These are phyloP conservation scores for sunflower (Helianthus annuus) DNA, from an alignment of 129 eudicot species.

Conservation along the genomic window DNA sequence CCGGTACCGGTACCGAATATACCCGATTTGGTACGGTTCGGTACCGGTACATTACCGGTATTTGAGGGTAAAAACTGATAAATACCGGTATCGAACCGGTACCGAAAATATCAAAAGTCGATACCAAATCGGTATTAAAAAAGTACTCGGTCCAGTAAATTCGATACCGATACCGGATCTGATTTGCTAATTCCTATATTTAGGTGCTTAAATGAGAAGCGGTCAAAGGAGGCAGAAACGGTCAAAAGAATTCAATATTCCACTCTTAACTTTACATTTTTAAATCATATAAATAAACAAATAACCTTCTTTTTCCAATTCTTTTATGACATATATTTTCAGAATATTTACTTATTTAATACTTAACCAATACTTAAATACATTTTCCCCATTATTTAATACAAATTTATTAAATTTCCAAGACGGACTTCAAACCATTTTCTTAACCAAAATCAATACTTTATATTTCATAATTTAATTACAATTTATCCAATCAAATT, in stretches of 20 bases:
- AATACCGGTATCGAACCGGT: too few species aligned
- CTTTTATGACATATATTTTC: constrained; percentile 16
- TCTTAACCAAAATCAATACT: constrained; percentile 85
- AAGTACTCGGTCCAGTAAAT: too few species aligned
- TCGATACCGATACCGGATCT: too few species aligned
- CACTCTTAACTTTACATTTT: constrained; percentile 50
- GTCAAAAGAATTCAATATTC: constrained; percentile 41
- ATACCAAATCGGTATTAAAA: too few species aligned
- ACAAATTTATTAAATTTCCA: constrained; percentile 22
- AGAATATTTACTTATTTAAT: constrained; percentile 26
- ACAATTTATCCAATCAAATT: constrained; percentile 22
- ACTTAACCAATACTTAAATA: constrained; percentile 27
- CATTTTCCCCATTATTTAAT: constrained; percentile 32
- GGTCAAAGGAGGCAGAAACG: constrained; percentile 46
- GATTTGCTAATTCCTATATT: too few species aligned
- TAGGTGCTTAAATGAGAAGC: constrained; percentile 35
- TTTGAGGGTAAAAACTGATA: too few species aligned
- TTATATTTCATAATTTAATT: constrained; percentile 41
- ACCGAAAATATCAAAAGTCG: too few species aligned
- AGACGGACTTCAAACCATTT: constrained; percentile 93
- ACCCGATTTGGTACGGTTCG: too few species aligned
- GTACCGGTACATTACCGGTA: too few species aligned
- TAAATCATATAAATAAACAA: constrained; percentile 8
- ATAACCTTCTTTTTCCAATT: constrained; percentile 27
- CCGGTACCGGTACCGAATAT: too few species aligned